Base-by-base conservation (phyloP, 352 stramenopile genomes). In the Elongisporangium prolatum region DNA sequence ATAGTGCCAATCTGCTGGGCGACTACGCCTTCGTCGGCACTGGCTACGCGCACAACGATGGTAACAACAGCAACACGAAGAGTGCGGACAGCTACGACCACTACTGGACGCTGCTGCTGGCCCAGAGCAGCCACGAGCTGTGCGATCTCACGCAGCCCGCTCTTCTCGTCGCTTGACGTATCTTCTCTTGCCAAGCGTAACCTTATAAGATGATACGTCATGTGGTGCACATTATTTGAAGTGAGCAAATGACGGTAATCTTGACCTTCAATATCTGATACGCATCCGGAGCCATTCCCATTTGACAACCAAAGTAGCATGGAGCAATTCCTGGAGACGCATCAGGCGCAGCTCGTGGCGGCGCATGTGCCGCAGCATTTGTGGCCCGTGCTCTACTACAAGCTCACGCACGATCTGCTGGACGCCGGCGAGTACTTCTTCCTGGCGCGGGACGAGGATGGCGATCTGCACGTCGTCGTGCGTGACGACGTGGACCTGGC, bases 331-430 rank as follows among this genome's bases (percentile, higher is more conserved):
- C 56, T 84, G 49, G 59, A 65, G 50, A 61, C 71, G 48, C 74
- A 84, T 59, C 69, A 80, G 44, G 63, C 69, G 20, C 74, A 84
- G 59, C 56, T 84, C 50, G 64, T 66, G 24, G 62, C 57, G 14
- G 70, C 69, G 20, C 67, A 71, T 53, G 69, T 81, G 16, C 74
- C 74, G 10, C 57, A 72, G 53, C 63, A 61, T 38, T 52, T 84
- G 21, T 84, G 74, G 74, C 67, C 72, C 14, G 58, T 78, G 18
- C 60, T 70, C 1, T 78, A 76, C 56, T 72, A 81, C 58, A 84
- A 84, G 62, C 65, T 84, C 21, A 84, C 71, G 28, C 54, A 77
- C 40, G 74, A 84, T 52, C 52, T 80, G 8, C 77, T 84, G 37
- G 72, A 84, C 50, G 69, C 74, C 16, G 74, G 74, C 11, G 65